A percentile compares a stretch with the other conserved stretches of the same genome.
Evolutionary conservation across 768 basidiomycete genomes (phyloP).

Genomic region (Russula griseocarnosa): DNA sequence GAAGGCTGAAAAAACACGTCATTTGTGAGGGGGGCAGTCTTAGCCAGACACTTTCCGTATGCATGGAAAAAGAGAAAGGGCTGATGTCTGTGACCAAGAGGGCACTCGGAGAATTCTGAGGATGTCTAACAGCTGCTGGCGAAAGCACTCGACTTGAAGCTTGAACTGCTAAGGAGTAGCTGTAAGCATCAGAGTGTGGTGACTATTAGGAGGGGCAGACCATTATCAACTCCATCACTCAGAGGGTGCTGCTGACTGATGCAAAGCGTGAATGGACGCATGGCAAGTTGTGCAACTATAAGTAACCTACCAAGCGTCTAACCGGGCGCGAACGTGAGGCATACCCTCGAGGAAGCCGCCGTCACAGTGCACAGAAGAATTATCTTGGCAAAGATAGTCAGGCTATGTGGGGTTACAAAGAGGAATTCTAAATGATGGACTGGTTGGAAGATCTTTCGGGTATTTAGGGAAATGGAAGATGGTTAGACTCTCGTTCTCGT

Average conservation of each 20-base stretch:
- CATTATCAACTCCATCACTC: too few species aligned
- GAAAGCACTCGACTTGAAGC: too few species aligned
- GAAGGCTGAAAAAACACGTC: slow-evolving; percentile 95
- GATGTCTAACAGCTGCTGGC: slow-evolving; percentile 52
- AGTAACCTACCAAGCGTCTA: slow-evolving; percentile 74
- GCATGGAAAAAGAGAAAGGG: slow-evolving; percentile 48
- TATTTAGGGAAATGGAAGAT: slow-evolving; percentile 8
- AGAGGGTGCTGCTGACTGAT: too few species aligned
- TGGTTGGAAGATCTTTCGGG: slow-evolving; percentile 14
- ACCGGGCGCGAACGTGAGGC: slow-evolving; percentile 48
- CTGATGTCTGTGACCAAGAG: slow-evolving; percentile 50
- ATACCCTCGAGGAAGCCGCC: slow-evolving; percentile 56
- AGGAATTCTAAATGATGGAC: slow-evolving; percentile 31
- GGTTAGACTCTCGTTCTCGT: too few species aligned
- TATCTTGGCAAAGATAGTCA: slow-evolving; percentile 37
- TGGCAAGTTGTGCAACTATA: too few species aligned
- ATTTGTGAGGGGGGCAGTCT: slow-evolving; percentile 93
- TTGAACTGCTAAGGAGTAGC: too few species aligned
- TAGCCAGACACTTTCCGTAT: slow-evolving; percentile 85
- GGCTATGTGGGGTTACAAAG: slow-evolving; percentile 35
- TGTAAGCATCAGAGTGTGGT: too few species aligned
- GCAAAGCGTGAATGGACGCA: too few species aligned
- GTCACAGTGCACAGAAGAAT: slow-evolving; percentile 40
- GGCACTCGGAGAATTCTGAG: slow-evolving; percentile 53
- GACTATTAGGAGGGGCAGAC: too few species aligned